These are phyloP conservation scores for Yamadazyma mexicana DNA, from an alignment of 1,139 yeast genomes.

Conservation along the genomic window DNA sequence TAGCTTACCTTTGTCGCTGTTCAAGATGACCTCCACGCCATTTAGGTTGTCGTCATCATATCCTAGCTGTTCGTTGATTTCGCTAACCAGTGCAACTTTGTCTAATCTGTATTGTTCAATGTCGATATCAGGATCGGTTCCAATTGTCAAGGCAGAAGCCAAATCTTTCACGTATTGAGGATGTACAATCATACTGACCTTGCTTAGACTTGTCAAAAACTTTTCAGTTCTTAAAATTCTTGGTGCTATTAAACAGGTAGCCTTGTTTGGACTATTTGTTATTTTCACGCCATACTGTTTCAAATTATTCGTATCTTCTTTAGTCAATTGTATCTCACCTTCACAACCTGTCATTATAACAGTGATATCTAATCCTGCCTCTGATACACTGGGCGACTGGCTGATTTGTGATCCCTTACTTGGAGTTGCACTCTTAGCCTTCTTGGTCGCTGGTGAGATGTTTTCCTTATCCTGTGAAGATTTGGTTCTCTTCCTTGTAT, in stretches of 20 bases:
- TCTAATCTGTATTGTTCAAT: conserved; percentile 38
- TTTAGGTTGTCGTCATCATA: conserved; percentile 13
- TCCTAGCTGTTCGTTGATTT: conserved; percentile 37
- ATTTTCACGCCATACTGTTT: conserved; percentile 41
- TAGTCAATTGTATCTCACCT: conserved; percentile 34
- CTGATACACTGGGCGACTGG: background rate
- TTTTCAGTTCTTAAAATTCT: conserved; percentile 81
- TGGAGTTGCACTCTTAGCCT: conserved; percentile 16
- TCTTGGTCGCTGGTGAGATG: conserved; percentile 11
- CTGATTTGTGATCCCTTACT: background rate
- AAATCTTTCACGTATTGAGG: conserved; percentile 49
- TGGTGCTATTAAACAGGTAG: conserved; percentile 70
- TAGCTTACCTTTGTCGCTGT: conserved; percentile 28
- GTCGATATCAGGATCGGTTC: conserved; percentile 22
- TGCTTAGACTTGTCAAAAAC: conserved; percentile 53
- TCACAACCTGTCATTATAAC: conserved; percentile 71
- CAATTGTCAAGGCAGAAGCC: conserved; percentile 25
- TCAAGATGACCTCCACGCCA: conserved; percentile 13
- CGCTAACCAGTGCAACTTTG: conserved; percentile 27
- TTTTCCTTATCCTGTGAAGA: conserved; percentile 9
- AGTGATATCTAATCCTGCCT: conserved; percentile 11
- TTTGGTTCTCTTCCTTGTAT: conserved; percentile 9
- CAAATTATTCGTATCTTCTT: conserved; percentile 33
- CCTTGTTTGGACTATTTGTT: conserved; percentile 25
- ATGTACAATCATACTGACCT: conserved; percentile 41